These are phyloP conservation scores for Ramularia endophylla DNA, from an alignment of 2,329 filamentous ascomycete species.

Conservation along the genomic window DNA sequence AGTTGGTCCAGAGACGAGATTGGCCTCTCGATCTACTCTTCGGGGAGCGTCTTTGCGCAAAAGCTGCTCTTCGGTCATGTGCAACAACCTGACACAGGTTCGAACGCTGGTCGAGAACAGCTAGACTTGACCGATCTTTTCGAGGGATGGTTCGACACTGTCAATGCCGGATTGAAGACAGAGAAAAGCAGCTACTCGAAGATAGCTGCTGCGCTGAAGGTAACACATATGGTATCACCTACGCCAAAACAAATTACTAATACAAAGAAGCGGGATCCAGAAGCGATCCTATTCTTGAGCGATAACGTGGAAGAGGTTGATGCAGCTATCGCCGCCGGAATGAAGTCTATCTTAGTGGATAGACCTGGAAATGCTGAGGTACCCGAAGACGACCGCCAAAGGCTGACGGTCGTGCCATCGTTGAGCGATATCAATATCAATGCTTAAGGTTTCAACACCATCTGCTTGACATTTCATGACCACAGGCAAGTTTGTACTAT, in stretches of 20 bases:
- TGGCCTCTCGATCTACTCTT: conserved; percentile 70
- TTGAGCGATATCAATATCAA: conserved; percentile 19
- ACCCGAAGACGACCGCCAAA: conserved; percentile 40
- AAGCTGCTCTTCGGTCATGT: conserved; percentile 69
- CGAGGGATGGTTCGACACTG: conserved; percentile 69
- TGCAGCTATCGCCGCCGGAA: conserved; percentile 38
- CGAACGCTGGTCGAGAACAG: conserved; percentile 8
- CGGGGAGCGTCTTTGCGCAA: conserved; percentile 73
- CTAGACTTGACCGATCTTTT: conserved; percentile 56
- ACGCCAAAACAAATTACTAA: conserved; percentile 1
- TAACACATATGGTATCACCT: conserved; percentile 7
- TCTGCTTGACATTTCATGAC: background rate
- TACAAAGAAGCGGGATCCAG: conserved; percentile 36
- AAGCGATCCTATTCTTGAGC: conserved; percentile 69
- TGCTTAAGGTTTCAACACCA: background rate
- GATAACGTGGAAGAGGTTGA: conserved; percentile 62
- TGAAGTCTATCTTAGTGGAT: conserved; percentile 41
- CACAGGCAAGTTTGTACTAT: no score
- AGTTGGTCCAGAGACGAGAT: conserved; percentile 53
- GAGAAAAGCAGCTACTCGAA: conserved; percentile 60
- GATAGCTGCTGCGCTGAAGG: conserved; percentile 49
- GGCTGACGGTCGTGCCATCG: conserved; percentile 21
- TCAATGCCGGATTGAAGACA: conserved; percentile 71
- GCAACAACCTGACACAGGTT: conserved; percentile 1
- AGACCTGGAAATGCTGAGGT: conserved; percentile 67